A percentile compares a stretch with the other conserved stretches of the same genome.
Evolutionary conservation across 2,329 filamentous ascomycete species (phyloP).

Genomic region (Allantophomopsis lycopodina): DNA sequence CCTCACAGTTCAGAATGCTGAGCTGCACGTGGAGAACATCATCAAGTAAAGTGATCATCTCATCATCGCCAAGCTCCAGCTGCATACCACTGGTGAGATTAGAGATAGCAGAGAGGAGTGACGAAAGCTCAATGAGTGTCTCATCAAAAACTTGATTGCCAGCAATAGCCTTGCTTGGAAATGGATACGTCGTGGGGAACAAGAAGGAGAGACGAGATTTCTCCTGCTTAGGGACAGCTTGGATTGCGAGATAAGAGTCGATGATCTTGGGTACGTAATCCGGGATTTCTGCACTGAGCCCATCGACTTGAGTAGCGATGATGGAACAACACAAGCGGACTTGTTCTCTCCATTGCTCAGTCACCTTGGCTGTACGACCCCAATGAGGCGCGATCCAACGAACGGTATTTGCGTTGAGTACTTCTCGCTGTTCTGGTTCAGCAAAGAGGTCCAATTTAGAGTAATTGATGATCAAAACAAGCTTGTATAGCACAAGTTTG

Average conservation of each 20-base stretch:
- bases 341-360: slow-evolving; percentile 82
- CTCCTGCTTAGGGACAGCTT: slow-evolving; percentile 34
- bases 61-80: slow-evolving; percentile 60
- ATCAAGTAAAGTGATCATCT: slow-evolving; percentile 62
- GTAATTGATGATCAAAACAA: slow-evolving; percentile 87
- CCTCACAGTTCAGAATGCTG: slow-evolving; percentile 78
- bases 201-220: slow-evolving; percentile 68
- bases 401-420: slow-evolving; percentile 68
- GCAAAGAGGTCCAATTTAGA: slow-evolving; percentile 71
- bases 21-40: slow-evolving; percentile 74
- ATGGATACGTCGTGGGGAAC: slow-evolving; percentile 84
- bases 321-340: slow-evolving; percentile 89
- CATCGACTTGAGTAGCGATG: slow-evolving; percentile 69
- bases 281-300: slow-evolving; percentile 68
- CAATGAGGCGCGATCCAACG: slow-evolving; percentile 90
- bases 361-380: slow-evolving; percentile 62
- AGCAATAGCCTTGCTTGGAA: slow-evolving; percentile 58
- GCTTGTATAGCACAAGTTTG: slow-evolving; percentile 82
- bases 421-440: slow-evolving; percentile 59
- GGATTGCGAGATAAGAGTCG: slow-evolving; percentile 73
- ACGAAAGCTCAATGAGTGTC: slow-evolving; percentile 74
- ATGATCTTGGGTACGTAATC: slow-evolving; percentile 86
- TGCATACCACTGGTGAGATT: slow-evolving; percentile 62
- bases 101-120: slow-evolving; percentile 71
- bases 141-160: slow-evolving; percentile 60